These are phyloP conservation scores for Venturia asperata DNA, from an alignment of 2,329 filamentous ascomycete species.

Conservation along the genomic window DNA sequence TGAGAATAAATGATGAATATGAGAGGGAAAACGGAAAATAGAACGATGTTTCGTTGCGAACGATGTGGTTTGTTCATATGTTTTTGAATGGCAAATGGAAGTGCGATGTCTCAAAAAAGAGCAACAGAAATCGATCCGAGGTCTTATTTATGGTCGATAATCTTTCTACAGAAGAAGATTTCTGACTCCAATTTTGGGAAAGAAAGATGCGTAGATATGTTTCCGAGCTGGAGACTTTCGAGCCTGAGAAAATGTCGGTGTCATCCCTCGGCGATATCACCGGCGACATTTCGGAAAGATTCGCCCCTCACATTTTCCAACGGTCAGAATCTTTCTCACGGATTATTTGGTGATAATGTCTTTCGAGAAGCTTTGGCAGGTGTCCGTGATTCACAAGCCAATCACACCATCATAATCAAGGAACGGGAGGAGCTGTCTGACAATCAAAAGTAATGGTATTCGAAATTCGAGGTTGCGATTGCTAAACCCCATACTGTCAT, in stretches of 20 bases:
- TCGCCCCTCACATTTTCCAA: not conserved
- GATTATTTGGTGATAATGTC: not conserved
- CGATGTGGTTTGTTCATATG: not conserved
- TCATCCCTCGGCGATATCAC: not conserved
- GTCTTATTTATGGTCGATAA: not conserved
- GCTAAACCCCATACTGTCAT: not conserved
- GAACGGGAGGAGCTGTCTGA: not conserved
- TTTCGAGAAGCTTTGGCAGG: too few species aligned
- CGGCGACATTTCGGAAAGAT: constrained; percentile 1
- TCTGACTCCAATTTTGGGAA: not conserved
- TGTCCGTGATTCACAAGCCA: too few species aligned
- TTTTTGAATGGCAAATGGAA: not conserved
- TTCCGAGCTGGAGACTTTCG: not conserved
- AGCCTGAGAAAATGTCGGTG: not conserved
- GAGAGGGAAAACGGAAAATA: not conserved
- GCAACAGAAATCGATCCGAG: not conserved
- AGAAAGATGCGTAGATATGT: not conserved
- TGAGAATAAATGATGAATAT: not conserved
- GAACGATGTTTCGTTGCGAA: not conserved
- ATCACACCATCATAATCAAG: not conserved
- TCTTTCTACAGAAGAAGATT: not conserved
- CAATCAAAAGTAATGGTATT: not conserved
- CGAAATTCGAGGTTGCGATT: not conserved
- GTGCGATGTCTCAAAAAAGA: not conserved
- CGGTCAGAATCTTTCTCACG: not conserved